Base-by-base conservation (phyloP, 1,139 yeast species). In the Suhomyces wounanorum region DNA sequence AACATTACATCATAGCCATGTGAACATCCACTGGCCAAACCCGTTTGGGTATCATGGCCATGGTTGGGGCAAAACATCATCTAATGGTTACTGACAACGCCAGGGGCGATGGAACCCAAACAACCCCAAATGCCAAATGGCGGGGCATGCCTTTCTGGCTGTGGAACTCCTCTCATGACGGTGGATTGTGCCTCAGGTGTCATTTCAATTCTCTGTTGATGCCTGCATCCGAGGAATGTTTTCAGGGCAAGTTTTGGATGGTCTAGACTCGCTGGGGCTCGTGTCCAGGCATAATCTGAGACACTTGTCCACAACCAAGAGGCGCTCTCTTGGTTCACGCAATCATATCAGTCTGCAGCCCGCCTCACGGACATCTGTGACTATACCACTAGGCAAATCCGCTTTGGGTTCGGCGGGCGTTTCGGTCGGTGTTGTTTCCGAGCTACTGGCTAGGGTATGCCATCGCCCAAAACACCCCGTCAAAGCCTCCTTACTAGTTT, bases 191-290 rank as follows among this genome's bases (percentile, higher is more conserved):
- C 37, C 37, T 7, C 18, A 33, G 37, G 37, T 33, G 37, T 33
- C 37, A 33, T 33, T 33, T 33, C 18, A 33, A 3, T 16, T 8
- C 11, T 11, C 37, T 7, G 7, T 33, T 8, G 13, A 14, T 33
- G 18, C 37, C 18, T 33, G 11, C 37, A 33, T 16, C 37, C 37
- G 37, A 10, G 36, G 36, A 2, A 7, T 14, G 10, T 14, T 33
- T 3, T 14, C 28, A 38, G 31, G 25, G 14, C 43, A 17, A 18
- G 25, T 23, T 26, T 23, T 14, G 33, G 33, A 16, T 21, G 44
- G 38, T 31, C 44, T 42, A 31, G 44, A 21, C 44, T 31, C 13
- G 11, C 30, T 8, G 21, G 36, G 44, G 44, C 44, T 42, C 44
- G 9, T 31, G 35, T 18, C 44, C n/a, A 7, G n/a, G 7, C 43